These are phyloP conservation scores for Diversispora eburnea DNA, from an alignment of 192 early-diverging fungal genomes.

Conservation along the genomic window DNA sequence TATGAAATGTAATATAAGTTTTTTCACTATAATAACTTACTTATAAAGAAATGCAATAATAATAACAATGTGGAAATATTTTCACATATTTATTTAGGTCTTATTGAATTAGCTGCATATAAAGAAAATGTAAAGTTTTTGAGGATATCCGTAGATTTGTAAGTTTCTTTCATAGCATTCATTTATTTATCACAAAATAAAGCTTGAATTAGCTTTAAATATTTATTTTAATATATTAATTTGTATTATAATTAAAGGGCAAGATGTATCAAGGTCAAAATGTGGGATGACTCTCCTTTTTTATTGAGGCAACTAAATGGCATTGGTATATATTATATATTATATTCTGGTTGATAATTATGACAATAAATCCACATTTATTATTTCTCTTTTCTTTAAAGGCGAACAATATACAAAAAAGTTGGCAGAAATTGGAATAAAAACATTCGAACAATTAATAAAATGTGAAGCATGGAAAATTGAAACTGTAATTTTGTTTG, in stretches of 20 bases:
- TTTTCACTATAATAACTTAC: no score
- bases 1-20: slow-evolving; percentile 28
- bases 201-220: no score
- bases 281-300: slow-evolving; percentile 50
- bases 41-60: no score
- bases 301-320: slow-evolving; percentile 56
- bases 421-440: slow-evolving; percentile 48
- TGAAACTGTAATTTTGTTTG: slow-evolving; percentile 40
- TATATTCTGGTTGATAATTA: background rate
- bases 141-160: slow-evolving; percentile 35
- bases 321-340: slow-evolving; percentile 38
- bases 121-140: slow-evolving; percentile 22
- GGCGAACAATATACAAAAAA: slow-evolving; percentile 42
- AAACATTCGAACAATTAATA: slow-evolving; percentile 45
- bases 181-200: no score
- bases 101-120: slow-evolving; percentile 34
- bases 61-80: no score
- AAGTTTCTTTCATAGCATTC: slow-evolving; percentile 4
- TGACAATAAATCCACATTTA: background rate
- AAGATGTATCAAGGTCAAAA: slow-evolving; percentile 39
- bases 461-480: slow-evolving; percentile 44
- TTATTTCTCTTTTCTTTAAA: background rate
- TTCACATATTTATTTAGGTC: slow-evolving; percentile 12
- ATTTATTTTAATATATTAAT: no score
- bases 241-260: background rate